phyloP scores from a whole-genome alignment of 805 yeast species.

The Cyberlindnera americana region DNA sequence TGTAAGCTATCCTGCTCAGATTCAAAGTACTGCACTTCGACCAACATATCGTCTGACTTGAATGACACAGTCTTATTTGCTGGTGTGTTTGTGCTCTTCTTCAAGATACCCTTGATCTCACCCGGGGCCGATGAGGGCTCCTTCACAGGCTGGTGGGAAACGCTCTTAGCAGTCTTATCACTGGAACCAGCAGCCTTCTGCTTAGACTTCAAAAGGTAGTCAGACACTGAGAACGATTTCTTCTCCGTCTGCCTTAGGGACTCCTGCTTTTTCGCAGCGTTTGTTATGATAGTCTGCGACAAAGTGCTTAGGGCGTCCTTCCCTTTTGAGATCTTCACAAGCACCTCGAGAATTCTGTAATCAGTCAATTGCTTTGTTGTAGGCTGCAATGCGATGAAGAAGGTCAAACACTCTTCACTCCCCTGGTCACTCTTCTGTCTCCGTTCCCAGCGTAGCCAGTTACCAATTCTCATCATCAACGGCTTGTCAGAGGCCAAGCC shows the following conservation, averaged over 20 bases:
- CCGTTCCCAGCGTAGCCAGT: conserved; percentile 5
- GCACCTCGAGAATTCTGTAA: neutral
- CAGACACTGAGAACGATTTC: neutral
- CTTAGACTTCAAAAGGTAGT: neutral
- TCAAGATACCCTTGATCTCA: conserved; percentile 1
- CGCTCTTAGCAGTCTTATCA: neutral
- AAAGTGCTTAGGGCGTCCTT: neutral
- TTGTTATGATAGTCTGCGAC: neutral
- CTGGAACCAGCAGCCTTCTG: neutral
- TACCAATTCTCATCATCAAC: conserved; percentile 6
- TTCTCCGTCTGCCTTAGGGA: too few species aligned
- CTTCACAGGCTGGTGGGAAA: neutral
- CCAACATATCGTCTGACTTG: neutral
- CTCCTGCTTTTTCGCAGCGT: too few species aligned
- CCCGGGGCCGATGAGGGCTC: neutral
- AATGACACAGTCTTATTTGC: conserved; percentile 7
- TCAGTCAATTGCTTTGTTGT: conserved; percentile 3
- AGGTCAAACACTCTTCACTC: neutral
- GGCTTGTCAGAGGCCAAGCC: neutral
- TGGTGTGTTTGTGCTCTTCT: neutral
- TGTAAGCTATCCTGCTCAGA: neutral
- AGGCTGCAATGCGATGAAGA: neutral
- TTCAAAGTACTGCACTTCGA: conserved; percentile 1
- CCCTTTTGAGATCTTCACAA: conserved; percentile 1
- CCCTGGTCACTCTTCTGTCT: neutral